Percentiles rank a stretch among this genome's conserved stretches.
Conservation (phyloP, 768 basidiomycete genomes). For the Tephrocybe sp. region DNA sequence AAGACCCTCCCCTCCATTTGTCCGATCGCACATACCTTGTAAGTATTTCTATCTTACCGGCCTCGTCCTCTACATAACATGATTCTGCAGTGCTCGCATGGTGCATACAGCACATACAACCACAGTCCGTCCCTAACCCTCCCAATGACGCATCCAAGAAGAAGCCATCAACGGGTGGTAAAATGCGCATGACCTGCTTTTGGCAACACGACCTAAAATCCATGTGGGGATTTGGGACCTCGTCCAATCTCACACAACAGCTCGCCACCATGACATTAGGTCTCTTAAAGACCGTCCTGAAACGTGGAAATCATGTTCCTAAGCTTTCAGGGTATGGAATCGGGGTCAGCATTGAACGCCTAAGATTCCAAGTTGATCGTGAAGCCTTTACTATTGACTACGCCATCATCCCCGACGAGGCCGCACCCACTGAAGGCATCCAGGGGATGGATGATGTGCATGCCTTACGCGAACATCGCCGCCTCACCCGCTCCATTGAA, state of each 20-base stretch:
- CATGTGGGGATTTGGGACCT: slow-evolving; percentile 77
- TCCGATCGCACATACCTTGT: slow-evolving; percentile 84
- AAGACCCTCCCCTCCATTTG: slow-evolving; percentile 88
- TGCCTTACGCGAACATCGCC: slow-evolving; percentile 60
- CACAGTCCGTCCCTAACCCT: slow-evolving; percentile 28
- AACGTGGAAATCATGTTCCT: slow-evolving; percentile 74
- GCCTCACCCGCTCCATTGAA: slow-evolving; percentile 77
- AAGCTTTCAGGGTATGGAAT: slow-evolving; percentile 76
- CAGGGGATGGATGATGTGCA: slow-evolving; percentile 67
- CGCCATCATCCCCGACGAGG: slow-evolving; percentile 75
- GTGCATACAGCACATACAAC: slow-evolving; percentile 78
- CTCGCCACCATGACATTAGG: slow-evolving; percentile 85
- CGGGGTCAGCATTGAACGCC: slow-evolving; percentile 77
- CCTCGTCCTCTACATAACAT: slow-evolving; percentile 9
- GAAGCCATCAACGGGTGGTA: slow-evolving; percentile 32
- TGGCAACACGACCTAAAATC: slow-evolving; percentile 95
- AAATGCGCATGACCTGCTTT: slow-evolving; percentile 84
- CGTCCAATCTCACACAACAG: slow-evolving; percentile 69
- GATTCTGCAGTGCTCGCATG: slow-evolving; percentile 74
- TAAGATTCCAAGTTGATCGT: slow-evolving; percentile 79
- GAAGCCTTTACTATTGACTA: slow-evolving; percentile 85
- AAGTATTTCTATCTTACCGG: slow-evolving; percentile 14
- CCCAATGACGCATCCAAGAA: slow-evolving; percentile 31
- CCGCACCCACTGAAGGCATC: slow-evolving; percentile 25
- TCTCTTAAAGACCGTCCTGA: slow-evolving; percentile 76